Base-by-base conservation (phyloP, 768 basidiomycete genomes). In the Mycena polygramma region DNA sequence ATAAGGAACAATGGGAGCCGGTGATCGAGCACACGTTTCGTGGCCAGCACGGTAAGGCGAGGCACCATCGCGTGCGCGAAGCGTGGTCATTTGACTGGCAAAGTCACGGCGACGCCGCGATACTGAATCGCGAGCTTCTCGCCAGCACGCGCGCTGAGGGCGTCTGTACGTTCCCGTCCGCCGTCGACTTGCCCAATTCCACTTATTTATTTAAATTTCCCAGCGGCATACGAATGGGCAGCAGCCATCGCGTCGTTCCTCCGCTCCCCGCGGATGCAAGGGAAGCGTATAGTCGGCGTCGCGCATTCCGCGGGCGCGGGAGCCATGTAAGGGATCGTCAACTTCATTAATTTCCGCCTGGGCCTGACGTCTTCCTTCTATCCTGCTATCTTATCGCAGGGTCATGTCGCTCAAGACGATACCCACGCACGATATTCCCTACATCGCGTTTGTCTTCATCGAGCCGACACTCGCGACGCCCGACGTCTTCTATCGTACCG, bases 71-170 rank as follows among this genome's bases (percentile, higher is more conserved):
- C n/a, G 77, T 84, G 59, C 79, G 79, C 13, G 83, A 84, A 59
- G 81, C 81, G 2, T 84, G 82, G 83, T 68, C 80, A 2, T 77
- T 84, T 24, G 84, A 85, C 72, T 83, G 81, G 81, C 82, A 79
- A 45, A 81, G 73, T 35, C 82, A 83, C 57, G 84, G 84, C 17
- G 82, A 83, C 37, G 77, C 81, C 6, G 81, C 79, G 20, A 61
- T 79, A 7, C 24, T 82, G 14, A 85, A 85, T 63, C 76, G 74
- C 30, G 74, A 69, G 20, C 51, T 65, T 14, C 72, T 83, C 9
- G 54, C 63, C 22, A 53, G 49, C 19, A 75, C 72, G n/a, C 73
- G 76, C 10, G 41, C 66, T 76, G 15, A 72, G 46, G 53, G 74
- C 2, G 74, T 78, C 19, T 77, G 78, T 78, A 46, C 62, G 77